phyloP scores from a whole-genome alignment of 2,329 filamentous ascomycete species.

The Domatiomyces catenatus region DNA sequence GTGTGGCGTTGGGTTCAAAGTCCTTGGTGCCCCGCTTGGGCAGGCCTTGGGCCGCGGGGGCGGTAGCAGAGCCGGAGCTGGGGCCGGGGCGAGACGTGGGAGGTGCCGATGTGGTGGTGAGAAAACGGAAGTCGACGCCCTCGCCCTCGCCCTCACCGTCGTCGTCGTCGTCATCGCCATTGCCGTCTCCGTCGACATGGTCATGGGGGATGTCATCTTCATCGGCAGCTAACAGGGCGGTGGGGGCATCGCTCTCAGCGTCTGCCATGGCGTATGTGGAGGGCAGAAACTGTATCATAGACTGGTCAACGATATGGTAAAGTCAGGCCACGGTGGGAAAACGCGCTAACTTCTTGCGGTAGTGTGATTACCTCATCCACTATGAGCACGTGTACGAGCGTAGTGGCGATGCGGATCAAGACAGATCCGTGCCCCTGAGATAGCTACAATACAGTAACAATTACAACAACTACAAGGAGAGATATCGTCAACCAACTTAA shows the following conservation, averaged over 20 bases:
- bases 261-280: background rate
- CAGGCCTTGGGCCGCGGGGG: constrained; percentile 24
- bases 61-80: background rate
- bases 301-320: too few relatives aligned
- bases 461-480: too few relatives aligned
- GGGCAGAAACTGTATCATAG: too few relatives aligned
- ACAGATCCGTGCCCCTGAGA: too few relatives aligned
- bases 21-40: constrained; percentile 93
- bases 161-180: constrained; percentile 41
- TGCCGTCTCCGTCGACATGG: constrained; percentile 14
- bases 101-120: constrained; percentile 37
- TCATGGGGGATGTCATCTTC: constrained; percentile 24
- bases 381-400: too few relatives aligned
- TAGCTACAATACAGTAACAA: too few relatives aligned
- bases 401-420: too few relatives aligned
- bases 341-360: too few relatives aligned
- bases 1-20: constrained; percentile 84
- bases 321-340: too few relatives aligned
- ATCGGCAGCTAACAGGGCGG: constrained; percentile 22
- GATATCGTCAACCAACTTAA: too few relatives aligned
- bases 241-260: background rate
- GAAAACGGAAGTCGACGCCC: constrained; percentile 72
- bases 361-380: too few relatives aligned
- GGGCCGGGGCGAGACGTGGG: constrained; percentile 22
- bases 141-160: constrained; percentile 74